A percentile compares a stretch with the other conserved stretches of the same genome.
These are phyloP conservation scores for Camelina sativa DNA, from an alignment of 345 rosid species.

Conservation along the genomic window DNA sequence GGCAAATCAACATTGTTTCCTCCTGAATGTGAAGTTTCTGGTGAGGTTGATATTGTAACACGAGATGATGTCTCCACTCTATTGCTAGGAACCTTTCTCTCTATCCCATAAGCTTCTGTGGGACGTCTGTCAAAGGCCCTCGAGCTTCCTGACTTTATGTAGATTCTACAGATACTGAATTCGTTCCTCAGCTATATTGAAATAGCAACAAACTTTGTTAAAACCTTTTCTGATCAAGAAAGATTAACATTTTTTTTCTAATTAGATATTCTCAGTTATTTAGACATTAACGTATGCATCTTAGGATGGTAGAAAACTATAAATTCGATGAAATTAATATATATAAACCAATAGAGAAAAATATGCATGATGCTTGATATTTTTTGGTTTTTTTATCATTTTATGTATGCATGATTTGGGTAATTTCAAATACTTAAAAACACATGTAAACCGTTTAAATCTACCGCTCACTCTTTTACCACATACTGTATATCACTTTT, in stretches of 20 bases:
- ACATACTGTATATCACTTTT: background rate
- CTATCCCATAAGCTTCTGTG: constrained; percentile 15
- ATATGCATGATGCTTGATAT: background rate
- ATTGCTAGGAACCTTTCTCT: constrained; percentile 25
- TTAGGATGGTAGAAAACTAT: background rate
- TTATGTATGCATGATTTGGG: background rate
- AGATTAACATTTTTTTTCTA: background rate
- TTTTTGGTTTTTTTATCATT: constrained; percentile 8
- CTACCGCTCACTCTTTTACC: background rate
- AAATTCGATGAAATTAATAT: background rate
- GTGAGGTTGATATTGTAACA: constrained; percentile 19
- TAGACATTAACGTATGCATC: background rate
- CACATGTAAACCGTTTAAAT: background rate
- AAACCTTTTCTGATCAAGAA: background rate
- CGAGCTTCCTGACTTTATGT: constrained; percentile 37
- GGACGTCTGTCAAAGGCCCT: constrained; percentile 45
- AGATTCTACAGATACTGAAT: constrained; percentile 44
- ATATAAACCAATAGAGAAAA: background rate
- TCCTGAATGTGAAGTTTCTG: constrained; percentile 28
- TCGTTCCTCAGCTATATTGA: constrained; percentile 30
- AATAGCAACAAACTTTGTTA: background rate
- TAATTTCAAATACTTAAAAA: constrained; percentile 3
- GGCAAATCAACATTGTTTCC: constrained; percentile 20
- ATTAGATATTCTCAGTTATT: background rate
- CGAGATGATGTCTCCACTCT: constrained; percentile 21